Conservation (phyloP, 148 eudicot genomes). For the Dianthus caryophyllus region DNA sequence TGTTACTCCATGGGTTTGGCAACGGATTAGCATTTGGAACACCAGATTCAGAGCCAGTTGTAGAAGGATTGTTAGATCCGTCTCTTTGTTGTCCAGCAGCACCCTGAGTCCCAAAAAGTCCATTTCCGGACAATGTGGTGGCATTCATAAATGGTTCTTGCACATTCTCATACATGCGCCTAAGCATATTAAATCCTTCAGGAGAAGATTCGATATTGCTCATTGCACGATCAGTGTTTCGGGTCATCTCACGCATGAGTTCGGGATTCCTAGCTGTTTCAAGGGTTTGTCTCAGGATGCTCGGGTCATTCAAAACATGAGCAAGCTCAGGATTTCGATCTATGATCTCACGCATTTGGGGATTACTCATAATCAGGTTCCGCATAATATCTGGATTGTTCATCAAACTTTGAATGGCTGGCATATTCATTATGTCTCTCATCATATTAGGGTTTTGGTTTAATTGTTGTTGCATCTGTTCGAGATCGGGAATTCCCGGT, state of each 20-base stretch:
- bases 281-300: constrained; percentile 87
- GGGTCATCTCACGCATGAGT: constrained; percentile 99
- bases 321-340: constrained; percentile 96
- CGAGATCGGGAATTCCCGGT: constrained; percentile 76
- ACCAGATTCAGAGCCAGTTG: constrained; percentile 61
- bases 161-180: constrained; percentile 98
- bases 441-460: constrained; percentile 96
- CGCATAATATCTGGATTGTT: constrained; percentile 91
- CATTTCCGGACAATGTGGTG: constrained; percentile 66
- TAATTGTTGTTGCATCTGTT: constrained; percentile 89
- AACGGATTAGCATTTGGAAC: constrained; percentile 80
- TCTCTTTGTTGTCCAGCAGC: constrained; percentile 52
- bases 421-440: constrained; percentile 93
- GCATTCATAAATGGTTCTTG: constrained; percentile 98
- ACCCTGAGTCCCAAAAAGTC: constrained; percentile 72
- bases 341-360: constrained; percentile 97
- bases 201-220: constrained; percentile 98
- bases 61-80: constrained; percentile 52
- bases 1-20: constrained; percentile 79
- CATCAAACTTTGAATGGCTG: constrained; percentile 86
- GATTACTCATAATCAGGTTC: constrained; percentile 83
- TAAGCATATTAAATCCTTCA: constrained; percentile 96
- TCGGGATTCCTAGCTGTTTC: constrained; percentile 98
- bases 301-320: constrained; percentile 89
- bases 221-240: constrained; percentile 99